These are phyloP conservation scores for Nephelium lappaceum DNA, from an alignment of 345 rosid genomes.

Conservation along the genomic window DNA sequence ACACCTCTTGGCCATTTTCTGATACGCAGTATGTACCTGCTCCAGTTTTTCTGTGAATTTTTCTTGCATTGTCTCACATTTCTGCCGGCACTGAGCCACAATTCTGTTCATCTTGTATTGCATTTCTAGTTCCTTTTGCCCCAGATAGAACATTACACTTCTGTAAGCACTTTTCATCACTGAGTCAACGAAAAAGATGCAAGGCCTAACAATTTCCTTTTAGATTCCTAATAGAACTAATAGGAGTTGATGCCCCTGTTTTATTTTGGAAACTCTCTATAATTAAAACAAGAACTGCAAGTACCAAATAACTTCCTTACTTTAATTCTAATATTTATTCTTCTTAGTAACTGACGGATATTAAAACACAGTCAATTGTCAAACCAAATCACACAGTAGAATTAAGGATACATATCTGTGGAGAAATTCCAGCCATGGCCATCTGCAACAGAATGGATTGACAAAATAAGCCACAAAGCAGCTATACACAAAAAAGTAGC, in stretches of 20 bases:
- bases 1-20: constrained; percentile 82
- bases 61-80: constrained; percentile 53
- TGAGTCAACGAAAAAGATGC: constrained; percentile 40
- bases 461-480: constrained; percentile 13
- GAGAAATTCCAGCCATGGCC: constrained; percentile 95
- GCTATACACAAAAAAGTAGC: constrained; percentile 12
- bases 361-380: background rate
- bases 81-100: constrained; percentile 82
- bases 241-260: background rate
- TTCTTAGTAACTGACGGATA: background rate
- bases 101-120: constrained; percentile 88
- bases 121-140: constrained; percentile 95
- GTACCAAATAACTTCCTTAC: background rate
- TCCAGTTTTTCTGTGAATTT: constrained; percentile 88
- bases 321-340: background rate
- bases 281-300: background rate
- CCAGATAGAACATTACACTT: constrained; percentile 82
- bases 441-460: constrained; percentile 50
- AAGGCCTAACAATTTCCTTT: constrained; percentile 7
- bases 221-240: background rate
- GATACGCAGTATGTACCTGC: constrained; percentile 88
- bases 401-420: constrained; percentile 85
- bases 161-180: constrained; percentile 96
- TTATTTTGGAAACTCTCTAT: background rate
- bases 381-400: background rate